These are phyloP conservation scores for Stylonectria norvegica DNA, from an alignment of 2,329 filamentous ascomycete species.

Conservation along the genomic window DNA sequence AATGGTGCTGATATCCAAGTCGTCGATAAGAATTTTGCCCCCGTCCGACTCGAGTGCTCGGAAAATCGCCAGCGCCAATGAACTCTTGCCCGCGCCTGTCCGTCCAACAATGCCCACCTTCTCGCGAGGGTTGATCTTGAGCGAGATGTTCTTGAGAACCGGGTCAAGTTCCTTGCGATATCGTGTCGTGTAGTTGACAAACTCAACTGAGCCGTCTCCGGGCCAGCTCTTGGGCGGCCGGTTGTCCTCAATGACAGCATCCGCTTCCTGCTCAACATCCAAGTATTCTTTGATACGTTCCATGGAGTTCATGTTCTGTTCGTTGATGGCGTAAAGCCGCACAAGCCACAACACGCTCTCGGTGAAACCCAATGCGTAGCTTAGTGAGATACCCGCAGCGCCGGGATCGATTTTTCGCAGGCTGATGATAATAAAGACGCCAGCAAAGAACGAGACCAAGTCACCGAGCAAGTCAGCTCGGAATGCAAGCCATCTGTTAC, in stretches of 20 bases:
- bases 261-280: conserved; percentile 90
- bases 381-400: conserved; percentile 87
- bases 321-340: conserved; percentile 87
- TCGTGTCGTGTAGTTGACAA: conserved; percentile 82
- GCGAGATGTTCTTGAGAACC: conserved; percentile 77
- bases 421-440: conserved; percentile 82
- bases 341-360: conserved; percentile 98
- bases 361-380: conserved; percentile 93
- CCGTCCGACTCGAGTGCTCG: conserved; percentile 86
- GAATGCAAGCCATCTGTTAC: conserved; percentile 94
- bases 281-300: conserved; percentile 97
- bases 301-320: conserved; percentile 99
- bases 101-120: conserved; percentile 96
- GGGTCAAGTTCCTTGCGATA: conserved; percentile 85
- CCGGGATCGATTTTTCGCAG: conserved; percentile 83
- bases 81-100: conserved; percentile 95
- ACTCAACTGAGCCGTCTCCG: conserved; percentile 78
- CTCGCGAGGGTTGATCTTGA: conserved; percentile 80
- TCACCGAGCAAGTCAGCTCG: conserved; percentile 88
- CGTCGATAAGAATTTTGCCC: conserved; percentile 87
- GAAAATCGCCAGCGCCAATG: conserved; percentile 88
- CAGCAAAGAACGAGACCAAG: conserved; percentile 88
- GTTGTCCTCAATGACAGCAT: conserved; percentile 70
- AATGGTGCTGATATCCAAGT: conserved; percentile 83
- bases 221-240: conserved; percentile 82